Evolutionary conservation across 108 stramenopile species (phyloP).

Genomic region (Conticribra weissflogii): DNA sequence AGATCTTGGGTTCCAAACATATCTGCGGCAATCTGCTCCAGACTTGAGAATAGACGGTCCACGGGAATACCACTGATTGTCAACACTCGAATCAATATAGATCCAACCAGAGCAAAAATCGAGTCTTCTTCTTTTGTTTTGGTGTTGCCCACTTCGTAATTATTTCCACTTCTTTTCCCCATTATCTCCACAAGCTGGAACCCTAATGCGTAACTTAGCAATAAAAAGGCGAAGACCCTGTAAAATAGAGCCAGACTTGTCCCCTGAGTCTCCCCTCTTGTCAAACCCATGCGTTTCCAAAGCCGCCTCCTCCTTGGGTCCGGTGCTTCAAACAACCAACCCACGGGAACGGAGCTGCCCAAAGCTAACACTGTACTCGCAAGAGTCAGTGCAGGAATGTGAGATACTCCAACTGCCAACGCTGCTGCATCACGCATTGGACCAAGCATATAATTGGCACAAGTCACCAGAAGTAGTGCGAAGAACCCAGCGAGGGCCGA

Average conservation of each 20-base stretch:
- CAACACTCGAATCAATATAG: constrained; percentile 17
- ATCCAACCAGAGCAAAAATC: constrained; percentile 17
- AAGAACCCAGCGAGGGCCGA: constrained; percentile 73
- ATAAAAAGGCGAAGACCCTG: constrained; percentile 73
- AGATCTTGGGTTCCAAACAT: constrained; percentile 11
- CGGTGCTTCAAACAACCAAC: constrained; percentile 92
- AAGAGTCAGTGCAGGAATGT: constrained; percentile 78
- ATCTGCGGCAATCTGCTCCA: not conserved
- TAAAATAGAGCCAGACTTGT: constrained; percentile 85
- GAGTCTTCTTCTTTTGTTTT: constrained; percentile 20
- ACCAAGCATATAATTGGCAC: constrained; percentile 71
- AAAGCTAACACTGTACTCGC: constrained; percentile 79
- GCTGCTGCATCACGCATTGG: constrained; percentile 91
- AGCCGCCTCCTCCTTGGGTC: constrained; percentile 75
- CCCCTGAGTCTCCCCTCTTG: constrained; percentile 89
- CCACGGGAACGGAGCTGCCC: constrained; percentile 78
- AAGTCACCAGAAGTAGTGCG: constrained; percentile 69
- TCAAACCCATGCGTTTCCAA: constrained; percentile 86
- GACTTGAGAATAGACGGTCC: constrained; percentile 2
- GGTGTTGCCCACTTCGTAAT: not conserved
- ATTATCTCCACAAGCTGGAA: constrained; percentile 52
- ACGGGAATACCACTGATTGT: constrained; percentile 27
- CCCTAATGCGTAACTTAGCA: constrained; percentile 74
- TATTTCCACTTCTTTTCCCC: constrained; percentile 8
- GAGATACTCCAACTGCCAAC: constrained; percentile 75